Evolutionary conservation across 2,329 filamentous ascomycete genomes (phyloP).

Genomic region (Balansia obtecta): DNA sequence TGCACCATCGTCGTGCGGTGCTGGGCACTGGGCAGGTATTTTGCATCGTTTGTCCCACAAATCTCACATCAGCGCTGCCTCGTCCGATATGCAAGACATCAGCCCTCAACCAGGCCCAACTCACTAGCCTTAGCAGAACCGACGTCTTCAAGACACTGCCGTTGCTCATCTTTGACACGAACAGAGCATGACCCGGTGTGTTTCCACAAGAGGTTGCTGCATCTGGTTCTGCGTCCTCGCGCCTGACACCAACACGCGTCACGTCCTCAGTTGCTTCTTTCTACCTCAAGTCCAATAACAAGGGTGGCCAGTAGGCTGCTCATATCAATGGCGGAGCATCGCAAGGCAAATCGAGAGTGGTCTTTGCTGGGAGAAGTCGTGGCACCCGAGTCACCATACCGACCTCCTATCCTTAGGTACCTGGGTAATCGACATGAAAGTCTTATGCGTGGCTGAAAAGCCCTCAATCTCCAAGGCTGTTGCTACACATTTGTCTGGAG

Average conservation of each 20-base stretch:
- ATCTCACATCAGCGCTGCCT: too few relatives aligned
- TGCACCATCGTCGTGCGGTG: too few relatives aligned
- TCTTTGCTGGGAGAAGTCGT: not conserved
- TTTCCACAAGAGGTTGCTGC: not conserved
- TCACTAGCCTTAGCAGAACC: not conserved
- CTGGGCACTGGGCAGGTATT: too few relatives aligned
- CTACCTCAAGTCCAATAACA: not conserved
- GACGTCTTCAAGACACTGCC: not conserved
- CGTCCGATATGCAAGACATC: too few relatives aligned
- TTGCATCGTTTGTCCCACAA: too few relatives aligned
- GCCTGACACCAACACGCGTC: not conserved
- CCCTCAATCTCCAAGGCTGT: slow-evolving; percentile 94
- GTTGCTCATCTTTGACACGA: not conserved
- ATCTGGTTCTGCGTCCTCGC: not conserved
- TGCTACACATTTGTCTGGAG: slow-evolving; percentile 76
- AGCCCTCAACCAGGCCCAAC: not conserved
- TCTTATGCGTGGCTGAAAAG: slow-evolving; percentile 51
- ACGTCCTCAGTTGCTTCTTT: not conserved
- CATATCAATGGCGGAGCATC: not conserved
- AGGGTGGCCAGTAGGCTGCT: not conserved
- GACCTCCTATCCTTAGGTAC: not conserved
- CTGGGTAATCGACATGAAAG: slow-evolving; percentile 26
- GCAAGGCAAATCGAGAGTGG: not conserved
- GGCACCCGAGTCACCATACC: not conserved
- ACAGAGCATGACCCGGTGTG: not conserved